Evolutionary conservation across 2,329 filamentous ascomycete genomes (phyloP).

Genomic region (Fusarium liriodendri): DNA sequence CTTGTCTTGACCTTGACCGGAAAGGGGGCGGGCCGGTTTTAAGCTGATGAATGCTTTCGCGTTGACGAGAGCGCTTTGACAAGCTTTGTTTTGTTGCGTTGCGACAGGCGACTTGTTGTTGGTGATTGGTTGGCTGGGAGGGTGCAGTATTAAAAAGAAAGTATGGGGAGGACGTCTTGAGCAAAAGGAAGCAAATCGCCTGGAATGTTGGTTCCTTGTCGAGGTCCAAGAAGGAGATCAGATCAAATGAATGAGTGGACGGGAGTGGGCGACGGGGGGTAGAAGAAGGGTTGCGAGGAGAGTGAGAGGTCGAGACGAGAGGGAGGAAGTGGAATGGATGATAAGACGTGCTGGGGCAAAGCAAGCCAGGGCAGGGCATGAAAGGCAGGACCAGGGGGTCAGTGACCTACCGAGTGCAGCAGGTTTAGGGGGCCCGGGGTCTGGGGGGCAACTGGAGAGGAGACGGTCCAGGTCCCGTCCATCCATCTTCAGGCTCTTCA

Average conservation of each 20-base stretch:
- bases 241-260: constrained; percentile 40
- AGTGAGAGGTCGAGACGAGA: constrained; percentile 27
- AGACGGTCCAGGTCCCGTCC: background rate
- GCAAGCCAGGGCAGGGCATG: background rate
- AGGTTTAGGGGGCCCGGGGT: background rate
- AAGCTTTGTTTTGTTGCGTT: constrained; percentile 4
- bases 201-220: constrained; percentile 41
- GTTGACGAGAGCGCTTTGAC: background rate
- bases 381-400: background rate
- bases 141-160: constrained; percentile 38
- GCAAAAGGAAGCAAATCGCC: constrained; percentile 40
- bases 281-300: constrained; percentile 35
- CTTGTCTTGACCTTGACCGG: constrained; percentile 23
- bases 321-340: constrained; percentile 26
- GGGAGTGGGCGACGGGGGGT: constrained; percentile 40
- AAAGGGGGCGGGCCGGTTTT: constrained; percentile 29
- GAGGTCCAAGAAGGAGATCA: constrained; percentile 40
- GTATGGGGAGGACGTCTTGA: constrained; percentile 31
- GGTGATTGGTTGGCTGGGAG: constrained; percentile 2
- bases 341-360: constrained; percentile 25
- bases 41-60: background rate
- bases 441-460: background rate
- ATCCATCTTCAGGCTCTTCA: background rate
- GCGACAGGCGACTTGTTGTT: constrained; percentile 7
- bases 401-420: constrained; percentile 13